These are phyloP conservation scores for Ehretia macrophylla DNA, from an alignment of 257 asterid genomes.

Conservation along the genomic window DNA sequence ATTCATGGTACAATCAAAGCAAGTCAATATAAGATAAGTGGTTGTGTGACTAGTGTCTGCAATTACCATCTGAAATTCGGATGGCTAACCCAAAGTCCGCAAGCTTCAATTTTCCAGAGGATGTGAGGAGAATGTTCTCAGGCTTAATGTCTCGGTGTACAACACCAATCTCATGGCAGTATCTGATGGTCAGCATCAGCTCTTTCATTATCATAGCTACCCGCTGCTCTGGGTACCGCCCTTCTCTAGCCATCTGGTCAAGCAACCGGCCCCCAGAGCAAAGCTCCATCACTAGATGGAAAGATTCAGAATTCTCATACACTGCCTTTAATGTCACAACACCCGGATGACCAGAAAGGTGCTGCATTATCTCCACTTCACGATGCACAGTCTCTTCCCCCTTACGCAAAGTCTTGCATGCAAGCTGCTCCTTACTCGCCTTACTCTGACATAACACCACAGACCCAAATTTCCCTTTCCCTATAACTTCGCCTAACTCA, in stretches of 20 bases:
- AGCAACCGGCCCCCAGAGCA: slow-evolving; percentile 80
- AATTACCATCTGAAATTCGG: slow-evolving; percentile 71
- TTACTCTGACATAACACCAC: slow-evolving; percentile 63
- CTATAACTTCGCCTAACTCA: slow-evolving; percentile 51
- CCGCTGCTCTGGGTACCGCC: slow-evolving; percentile 55
- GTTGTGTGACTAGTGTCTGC: neutral
- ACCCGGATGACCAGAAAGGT: slow-evolving; percentile 84
- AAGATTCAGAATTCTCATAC: slow-evolving; percentile 72
- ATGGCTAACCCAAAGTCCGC: slow-evolving; percentile 87
- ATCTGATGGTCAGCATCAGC: slow-evolving; percentile 67
- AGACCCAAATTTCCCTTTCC: slow-evolving; percentile 79
- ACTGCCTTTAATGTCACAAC: slow-evolving; percentile 77
- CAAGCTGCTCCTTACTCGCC: slow-evolving; percentile 65
- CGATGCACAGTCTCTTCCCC: slow-evolving; percentile 88
- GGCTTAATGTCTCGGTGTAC: slow-evolving; percentile 91
- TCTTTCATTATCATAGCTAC: slow-evolving; percentile 80
- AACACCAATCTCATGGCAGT: slow-evolving; percentile 95
- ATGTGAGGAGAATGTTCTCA: slow-evolving; percentile 70
- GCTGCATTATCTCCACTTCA: slow-evolving; percentile 97
- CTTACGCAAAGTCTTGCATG: slow-evolving; percentile 73
- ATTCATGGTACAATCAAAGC: neutral
- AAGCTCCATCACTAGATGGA: slow-evolving; percentile 84
- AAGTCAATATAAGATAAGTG: neutral
- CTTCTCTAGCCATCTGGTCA: slow-evolving; percentile 76
- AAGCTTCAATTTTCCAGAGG: slow-evolving; percentile 76